Percentiles rank a stretch among this genome's conserved stretches.
These are phyloP conservation scores for Parastagonospora avenae DNA, from an alignment of 2,329 filamentous ascomycete species.

Conservation along the genomic window DNA sequence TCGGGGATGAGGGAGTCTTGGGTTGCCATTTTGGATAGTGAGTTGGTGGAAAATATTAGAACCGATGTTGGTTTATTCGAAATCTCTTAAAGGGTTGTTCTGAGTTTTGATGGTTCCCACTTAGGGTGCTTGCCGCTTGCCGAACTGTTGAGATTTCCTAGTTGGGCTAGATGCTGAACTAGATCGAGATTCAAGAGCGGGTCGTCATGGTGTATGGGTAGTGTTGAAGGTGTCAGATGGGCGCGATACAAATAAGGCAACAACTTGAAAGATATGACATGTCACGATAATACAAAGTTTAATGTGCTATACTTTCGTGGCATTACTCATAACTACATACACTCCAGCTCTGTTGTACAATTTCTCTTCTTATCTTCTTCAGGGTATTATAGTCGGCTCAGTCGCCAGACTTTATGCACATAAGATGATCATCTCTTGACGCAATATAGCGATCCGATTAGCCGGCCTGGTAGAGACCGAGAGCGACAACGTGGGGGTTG, in stretches of 20 bases:
- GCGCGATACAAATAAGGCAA: no score
- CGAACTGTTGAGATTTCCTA: slow-evolving; percentile 16
- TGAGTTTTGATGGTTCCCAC: slow-evolving; percentile 16
- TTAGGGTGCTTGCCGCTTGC: slow-evolving; percentile 2
- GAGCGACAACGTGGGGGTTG: slow-evolving; percentile 76
- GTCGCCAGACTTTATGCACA: slow-evolving; percentile 4
- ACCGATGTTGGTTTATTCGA: background rate
- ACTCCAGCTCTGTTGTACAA: slow-evolving; percentile 7
- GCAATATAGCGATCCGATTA: slow-evolving; percentile 48
- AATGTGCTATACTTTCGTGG: no score
- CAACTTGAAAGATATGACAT: no score
- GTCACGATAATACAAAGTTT: no score
- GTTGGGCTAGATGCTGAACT: slow-evolving; percentile 5
- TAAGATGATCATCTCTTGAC: background rate
- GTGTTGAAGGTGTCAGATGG: no score
- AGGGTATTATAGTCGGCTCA: slow-evolving; percentile 1
- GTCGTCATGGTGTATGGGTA: no score
- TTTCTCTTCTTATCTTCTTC: background rate
- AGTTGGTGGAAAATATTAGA: background rate
- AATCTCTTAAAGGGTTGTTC: slow-evolving; percentile 6
- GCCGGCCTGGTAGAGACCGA: slow-evolving; percentile 78
- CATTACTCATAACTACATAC: slow-evolving; percentile 4
- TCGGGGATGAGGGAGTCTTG: slow-evolving; percentile 16
- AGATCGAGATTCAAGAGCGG: background rate
- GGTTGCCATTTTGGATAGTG: slow-evolving; percentile 18